Evolutionary conservation across 2,329 filamentous ascomycete genomes (phyloP).

Genomic region (Monilinia polystroma): DNA sequence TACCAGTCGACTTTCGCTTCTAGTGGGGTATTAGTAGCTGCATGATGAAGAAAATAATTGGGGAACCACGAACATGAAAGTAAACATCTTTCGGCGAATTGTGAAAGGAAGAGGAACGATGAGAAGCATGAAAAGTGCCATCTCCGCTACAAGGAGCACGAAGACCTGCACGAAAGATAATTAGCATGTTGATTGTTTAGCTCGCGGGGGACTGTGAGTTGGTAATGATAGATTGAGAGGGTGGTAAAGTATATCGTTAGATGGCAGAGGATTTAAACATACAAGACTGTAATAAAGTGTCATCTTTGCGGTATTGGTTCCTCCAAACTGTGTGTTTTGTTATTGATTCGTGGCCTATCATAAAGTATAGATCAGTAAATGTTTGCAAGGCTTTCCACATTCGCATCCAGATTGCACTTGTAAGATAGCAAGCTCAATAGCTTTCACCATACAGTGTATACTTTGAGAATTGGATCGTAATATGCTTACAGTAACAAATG

Average conservation of each 20-base stretch:
- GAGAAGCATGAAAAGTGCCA: slow-evolving; percentile 75
- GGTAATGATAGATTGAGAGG: not conserved
- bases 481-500: slow-evolving; percentile 15
- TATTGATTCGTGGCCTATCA: slow-evolving; percentile 32
- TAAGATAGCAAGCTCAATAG: not conserved
- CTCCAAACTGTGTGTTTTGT: slow-evolving; percentile 24
- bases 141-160: slow-evolving; percentile 77
- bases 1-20: slow-evolving; percentile 51
- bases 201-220: not conserved
- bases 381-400: not conserved
- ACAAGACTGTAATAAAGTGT: slow-evolving; percentile 54
- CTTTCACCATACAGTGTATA: not conserved
- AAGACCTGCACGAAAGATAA: slow-evolving; percentile 62
- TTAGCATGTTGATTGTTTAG: slow-evolving; percentile 27
- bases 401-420: not conserved
- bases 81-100: slow-evolving; percentile 41
- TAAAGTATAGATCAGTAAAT: slow-evolving; percentile 16
- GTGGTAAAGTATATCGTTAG: not conserved
- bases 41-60: slow-evolving; percentile 38
- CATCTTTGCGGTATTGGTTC: slow-evolving; percentile 42
- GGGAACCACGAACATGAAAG: slow-evolving; percentile 85
- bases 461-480: not conserved
- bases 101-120: slow-evolving; percentile 87
- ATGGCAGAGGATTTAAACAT: slow-evolving; percentile 34
- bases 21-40: slow-evolving; percentile 30